These are phyloP conservation scores for Oidium heveae DNA, from an alignment of 2,329 filamentous ascomycete species.

Conservation along the genomic window DNA sequence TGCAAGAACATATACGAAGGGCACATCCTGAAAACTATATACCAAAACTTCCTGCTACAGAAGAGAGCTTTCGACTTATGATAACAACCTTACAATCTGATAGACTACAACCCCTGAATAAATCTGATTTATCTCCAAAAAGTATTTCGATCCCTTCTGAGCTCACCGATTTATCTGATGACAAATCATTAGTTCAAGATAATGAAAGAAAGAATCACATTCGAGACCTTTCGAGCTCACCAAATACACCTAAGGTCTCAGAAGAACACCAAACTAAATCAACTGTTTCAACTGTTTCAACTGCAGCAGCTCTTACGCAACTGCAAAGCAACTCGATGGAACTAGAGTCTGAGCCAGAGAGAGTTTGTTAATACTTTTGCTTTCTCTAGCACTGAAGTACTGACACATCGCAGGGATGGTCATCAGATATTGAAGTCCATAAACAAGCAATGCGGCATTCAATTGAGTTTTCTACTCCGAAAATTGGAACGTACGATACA, in stretches of 20 bases:
- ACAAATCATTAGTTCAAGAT: no score
- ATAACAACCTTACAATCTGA: constrained; percentile 59
- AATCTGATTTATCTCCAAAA: constrained; percentile 10
- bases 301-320: constrained; percentile 62
- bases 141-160: constrained; percentile 6
- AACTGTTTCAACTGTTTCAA: constrained; percentile 40
- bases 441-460: constrained; percentile 34
- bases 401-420: constrained; percentile 29
- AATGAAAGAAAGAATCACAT: no score
- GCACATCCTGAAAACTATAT: constrained; percentile 96
- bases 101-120: constrained; percentile 10
- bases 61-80: constrained; percentile 95
- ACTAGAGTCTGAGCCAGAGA: constrained; percentile 53
- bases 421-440: constrained; percentile 43
- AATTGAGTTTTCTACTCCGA: constrained; percentile 49
- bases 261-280: constrained; percentile 41
- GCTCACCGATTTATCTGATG: constrained; percentile 1
- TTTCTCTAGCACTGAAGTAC: constrained; percentile 1
- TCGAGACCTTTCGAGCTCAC: constrained; percentile 33
- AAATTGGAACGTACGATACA: constrained; percentile 25
- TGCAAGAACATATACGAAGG: constrained; percentile 97
- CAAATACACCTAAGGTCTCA: constrained; percentile 40
- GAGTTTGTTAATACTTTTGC: constrained; percentile 24
- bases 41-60: constrained; percentile 86
- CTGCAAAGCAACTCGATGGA: constrained; percentile 57